Evolutionary conservation across 148 eudicot genomes (phyloP).

Genomic region (Cornus kousa): DNA sequence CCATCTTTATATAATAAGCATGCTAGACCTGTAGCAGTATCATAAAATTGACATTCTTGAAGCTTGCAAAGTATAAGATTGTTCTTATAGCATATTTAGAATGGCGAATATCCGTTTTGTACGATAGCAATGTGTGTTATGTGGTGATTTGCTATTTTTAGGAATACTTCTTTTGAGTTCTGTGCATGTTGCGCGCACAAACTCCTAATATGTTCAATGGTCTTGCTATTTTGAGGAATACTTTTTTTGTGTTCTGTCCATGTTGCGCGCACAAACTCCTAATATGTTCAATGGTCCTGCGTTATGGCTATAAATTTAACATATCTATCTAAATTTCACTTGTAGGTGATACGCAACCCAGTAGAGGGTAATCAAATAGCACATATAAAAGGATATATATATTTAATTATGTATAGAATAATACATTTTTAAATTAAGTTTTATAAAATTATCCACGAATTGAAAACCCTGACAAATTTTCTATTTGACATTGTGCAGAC

Average conservation of each 20-base stretch:
- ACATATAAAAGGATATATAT: too few relatives aligned
- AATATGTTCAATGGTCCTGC: not conserved
- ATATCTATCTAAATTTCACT: too few relatives aligned
- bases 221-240: not conserved
- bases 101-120: not conserved
- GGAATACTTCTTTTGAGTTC: not conserved
- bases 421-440: not conserved
- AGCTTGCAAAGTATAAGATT: not conserved
- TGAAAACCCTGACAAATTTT: not conserved
- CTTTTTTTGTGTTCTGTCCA: not conserved
- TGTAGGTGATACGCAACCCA: not conserved
- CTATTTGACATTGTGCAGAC: conserved; percentile 36
- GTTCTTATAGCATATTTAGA: not conserved
- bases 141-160: not conserved
- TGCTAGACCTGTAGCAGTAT: not conserved
- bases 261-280: not conserved
- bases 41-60: not conserved
- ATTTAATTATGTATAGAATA: too few relatives aligned
- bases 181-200: not conserved
- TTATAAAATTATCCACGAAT: too few relatives aligned
- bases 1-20: not conserved
- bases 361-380: not conserved
- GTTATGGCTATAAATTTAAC: not conserved
- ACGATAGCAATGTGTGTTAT: not conserved
- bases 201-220: not conserved